phyloP scores from a whole-genome alignment of 345 rosid genomes.

The Linum tenue region DNA sequence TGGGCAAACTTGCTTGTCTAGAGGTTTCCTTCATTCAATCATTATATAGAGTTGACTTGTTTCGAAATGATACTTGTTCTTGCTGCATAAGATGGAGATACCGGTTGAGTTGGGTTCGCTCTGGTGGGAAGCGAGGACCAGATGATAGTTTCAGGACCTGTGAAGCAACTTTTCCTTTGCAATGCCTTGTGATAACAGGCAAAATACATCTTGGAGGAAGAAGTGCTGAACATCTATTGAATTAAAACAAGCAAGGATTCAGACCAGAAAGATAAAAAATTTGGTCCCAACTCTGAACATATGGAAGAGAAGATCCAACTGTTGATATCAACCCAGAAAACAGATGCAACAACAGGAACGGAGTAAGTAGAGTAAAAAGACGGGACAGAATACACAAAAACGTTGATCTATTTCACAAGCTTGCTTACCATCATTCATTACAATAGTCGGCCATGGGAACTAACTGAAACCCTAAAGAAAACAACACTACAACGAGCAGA shows the following conservation, averaged over 20 bases:
- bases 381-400: no score
- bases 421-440: no score
- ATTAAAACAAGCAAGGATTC: neutral
- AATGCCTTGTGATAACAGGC: constrained; percentile 76
- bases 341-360: no score
- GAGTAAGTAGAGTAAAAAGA: no score
- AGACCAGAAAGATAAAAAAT: neutral
- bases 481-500: no score
- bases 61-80: neutral
- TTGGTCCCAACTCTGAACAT: neutral
- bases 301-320: neutral
- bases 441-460: no score
- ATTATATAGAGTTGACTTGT: neutral
- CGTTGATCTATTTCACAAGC: no score
- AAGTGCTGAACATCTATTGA: constrained; percentile 72
- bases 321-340: no score
- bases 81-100: constrained; percentile 55
- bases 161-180: constrained; percentile 67
- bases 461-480: no score
- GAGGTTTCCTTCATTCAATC: no score
- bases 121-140: constrained; percentile 80
- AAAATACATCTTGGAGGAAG: constrained; percentile 79
- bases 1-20: no score
- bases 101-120: constrained; percentile 71
- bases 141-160: constrained; percentile 65